Evolutionary conservation across 2,329 filamentous ascomycete genomes (phyloP).

Genomic region (Fonsecaea monophora): DNA sequence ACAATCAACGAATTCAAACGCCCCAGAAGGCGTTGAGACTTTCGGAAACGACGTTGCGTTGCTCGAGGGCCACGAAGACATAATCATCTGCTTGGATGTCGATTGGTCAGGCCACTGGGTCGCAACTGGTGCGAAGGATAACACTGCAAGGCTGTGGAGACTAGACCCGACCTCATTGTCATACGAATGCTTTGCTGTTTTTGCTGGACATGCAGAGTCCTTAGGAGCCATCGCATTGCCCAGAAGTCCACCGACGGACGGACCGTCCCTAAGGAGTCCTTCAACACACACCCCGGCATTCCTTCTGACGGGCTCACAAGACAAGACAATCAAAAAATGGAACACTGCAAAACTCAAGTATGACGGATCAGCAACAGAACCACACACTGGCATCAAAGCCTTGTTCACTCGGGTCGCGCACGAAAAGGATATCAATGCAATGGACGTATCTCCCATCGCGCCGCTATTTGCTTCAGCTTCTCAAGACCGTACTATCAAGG

Average conservation of each 20-base stretch:
- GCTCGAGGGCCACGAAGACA: slow-evolving; percentile 90
- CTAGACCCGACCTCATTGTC: slow-evolving; percentile 77
- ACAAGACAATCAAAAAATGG: slow-evolving; percentile 95
- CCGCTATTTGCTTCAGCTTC: slow-evolving; percentile 94
- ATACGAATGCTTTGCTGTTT: slow-evolving; percentile 79
- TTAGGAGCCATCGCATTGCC: slow-evolving; percentile 88
- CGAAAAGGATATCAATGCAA: slow-evolving; percentile 97
- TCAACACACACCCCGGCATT: slow-evolving; percentile 81
- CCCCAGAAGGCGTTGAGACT: slow-evolving; percentile 28
- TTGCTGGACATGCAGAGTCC: slow-evolving; percentile 93
- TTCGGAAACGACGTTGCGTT: slow-evolving; percentile 90
- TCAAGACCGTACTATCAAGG: slow-evolving; percentile 95
- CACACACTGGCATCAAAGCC: slow-evolving; percentile 57
- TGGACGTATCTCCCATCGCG: slow-evolving; percentile 76
- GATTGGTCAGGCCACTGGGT: slow-evolving; percentile 99
- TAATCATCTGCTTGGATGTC: slow-evolving; percentile 90
- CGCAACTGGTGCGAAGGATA: slow-evolving; percentile 95
- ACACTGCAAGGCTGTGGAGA: slow-evolving; percentile 88
- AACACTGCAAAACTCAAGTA: slow-evolving; percentile 71
- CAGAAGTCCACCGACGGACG: slow-evolving; percentile 69
- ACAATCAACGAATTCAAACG: slow-evolving; percentile 30
- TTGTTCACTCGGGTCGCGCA: slow-evolving; percentile 92
- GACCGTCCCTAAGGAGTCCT: slow-evolving; percentile 76
- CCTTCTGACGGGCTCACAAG: slow-evolving; percentile 89
- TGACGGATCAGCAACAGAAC: slow-evolving; percentile 47